Base-by-base conservation (phyloP, 164 flowering plant genomes). In the Umbellularia californica region DNA sequence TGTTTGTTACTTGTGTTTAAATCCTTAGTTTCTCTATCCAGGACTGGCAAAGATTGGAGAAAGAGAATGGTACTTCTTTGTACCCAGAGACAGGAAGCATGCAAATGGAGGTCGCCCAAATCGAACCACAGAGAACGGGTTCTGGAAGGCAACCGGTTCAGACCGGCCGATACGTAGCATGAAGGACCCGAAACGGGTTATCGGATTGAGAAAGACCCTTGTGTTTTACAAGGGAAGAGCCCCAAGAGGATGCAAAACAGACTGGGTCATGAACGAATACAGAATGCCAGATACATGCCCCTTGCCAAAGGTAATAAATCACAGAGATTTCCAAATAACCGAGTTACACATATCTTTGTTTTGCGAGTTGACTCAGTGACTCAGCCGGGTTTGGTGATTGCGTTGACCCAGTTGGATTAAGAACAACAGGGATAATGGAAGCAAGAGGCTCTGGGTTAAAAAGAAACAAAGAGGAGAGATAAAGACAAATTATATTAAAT, bases 251-350 rank as follows among this genome's bases (percentile, higher is more conserved):
- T 51, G 47, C 83, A 93, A 87, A 71, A 93, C 95, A 11, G 97
- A 93, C 72, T 93, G 98, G 98, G 84, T 92, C 83, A 93, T 93
- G 98, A 90, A 90, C 65, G 98, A 93, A 70, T 93, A 88, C n/a
- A 66, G 83, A 41, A 70, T 76, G 79, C 85, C 83, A 2, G 78
- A 81, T 22, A 41, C 72, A 58, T 78, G 50, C 60, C 60, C 74
- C 50, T 17, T 62, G 9, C 79, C 78, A 4, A 81, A 83, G 83
- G 85, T 81, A 75, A 14, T 27, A 17, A 4, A 35, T 35, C 0
- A 35, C 9, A 6, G 0, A 35, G 47, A 6, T 10, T 35, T 6
- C 10, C 10, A 11, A n/a, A 13, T 70, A 47, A 24, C 67, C 67
- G 25, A 24, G 5, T 64, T 24, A 3, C 13, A 22, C 22, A 5